These are phyloP conservation scores for Aspergillus vadensis DNA, from an alignment of 2,329 filamentous ascomycete species.

Conservation along the genomic window DNA sequence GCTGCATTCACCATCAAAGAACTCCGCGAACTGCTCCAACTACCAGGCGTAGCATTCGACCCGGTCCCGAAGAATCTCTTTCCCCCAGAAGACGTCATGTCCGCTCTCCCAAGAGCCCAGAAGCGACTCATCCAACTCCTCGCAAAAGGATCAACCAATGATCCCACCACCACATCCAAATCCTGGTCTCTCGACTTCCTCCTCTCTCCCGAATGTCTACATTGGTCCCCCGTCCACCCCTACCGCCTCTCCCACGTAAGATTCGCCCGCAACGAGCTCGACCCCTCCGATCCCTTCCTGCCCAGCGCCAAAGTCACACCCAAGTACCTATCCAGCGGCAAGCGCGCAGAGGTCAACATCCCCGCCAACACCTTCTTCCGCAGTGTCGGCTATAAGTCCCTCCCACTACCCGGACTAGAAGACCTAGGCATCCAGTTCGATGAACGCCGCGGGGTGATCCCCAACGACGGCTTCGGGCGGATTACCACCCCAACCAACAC, in stretches of 20 bases:
- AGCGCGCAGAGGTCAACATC: constrained; percentile 53
- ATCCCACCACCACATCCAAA: constrained; percentile 55
- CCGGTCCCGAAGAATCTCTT: constrained; percentile 67
- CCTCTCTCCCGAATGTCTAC: constrained; percentile 73
- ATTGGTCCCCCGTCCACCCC: constrained; percentile 50
- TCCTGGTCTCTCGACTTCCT: constrained; percentile 87
- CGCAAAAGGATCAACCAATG: constrained; percentile 67
- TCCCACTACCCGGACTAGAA: constrained; percentile 71
- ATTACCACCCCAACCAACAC: constrained; percentile 52
- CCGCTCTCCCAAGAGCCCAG: constrained; percentile 71
- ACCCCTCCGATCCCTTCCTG: constrained; percentile 56
- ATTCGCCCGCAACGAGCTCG: constrained; percentile 60
- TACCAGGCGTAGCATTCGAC: constrained; percentile 71
- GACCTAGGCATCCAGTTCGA: constrained; percentile 80
- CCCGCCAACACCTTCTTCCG: constrained; percentile 77
- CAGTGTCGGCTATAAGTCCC: constrained; percentile 91
- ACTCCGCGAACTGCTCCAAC: constrained; percentile 79
- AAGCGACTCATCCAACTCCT: constrained; percentile 80
- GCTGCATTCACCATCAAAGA: constrained; percentile 97
- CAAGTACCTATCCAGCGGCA: constrained; percentile 52
- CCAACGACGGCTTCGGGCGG: constrained; percentile 78
- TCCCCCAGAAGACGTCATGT: constrained; percentile 61
- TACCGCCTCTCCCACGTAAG: constrained; percentile 63
- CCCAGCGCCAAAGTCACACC: constrained; percentile 48
- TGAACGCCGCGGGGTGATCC: constrained; percentile 69